A percentile compares a stretch with the other conserved stretches of the same genome.
Conservation (phyloP, 192 early-diverging fungal genomes). For the Entomortierella lignicola region DNA sequence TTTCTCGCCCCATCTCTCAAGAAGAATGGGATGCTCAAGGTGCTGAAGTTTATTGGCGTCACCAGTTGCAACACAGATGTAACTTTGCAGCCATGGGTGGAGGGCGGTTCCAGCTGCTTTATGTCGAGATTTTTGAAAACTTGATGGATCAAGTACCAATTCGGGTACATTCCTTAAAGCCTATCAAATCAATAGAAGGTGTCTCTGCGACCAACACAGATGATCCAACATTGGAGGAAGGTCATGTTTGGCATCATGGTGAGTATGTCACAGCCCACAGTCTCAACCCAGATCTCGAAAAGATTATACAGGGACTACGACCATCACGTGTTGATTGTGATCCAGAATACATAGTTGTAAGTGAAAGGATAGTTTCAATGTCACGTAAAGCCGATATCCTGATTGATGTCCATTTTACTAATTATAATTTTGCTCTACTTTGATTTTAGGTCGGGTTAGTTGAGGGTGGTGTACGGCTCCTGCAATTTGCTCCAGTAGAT, state of each 20-base stretch:
- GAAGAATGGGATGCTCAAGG: constrained; percentile 54
- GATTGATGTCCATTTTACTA: too few species aligned
- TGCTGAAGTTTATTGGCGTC: constrained; percentile 46
- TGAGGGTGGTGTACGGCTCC: constrained; percentile 39
- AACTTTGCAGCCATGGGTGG: constrained; percentile 55
- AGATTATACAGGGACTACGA: constrained; percentile 46
- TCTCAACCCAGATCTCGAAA: constrained; percentile 31
- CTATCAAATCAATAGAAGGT: neutral
- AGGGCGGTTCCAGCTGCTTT: constrained; percentile 47
- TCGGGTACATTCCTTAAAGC: constrained; percentile 36
- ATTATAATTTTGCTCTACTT: neutral
- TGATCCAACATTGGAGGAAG: neutral
- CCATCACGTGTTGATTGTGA: constrained; percentile 54
- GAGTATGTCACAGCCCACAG: constrained; percentile 50
- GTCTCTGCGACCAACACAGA: neutral
- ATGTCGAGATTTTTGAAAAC: constrained; percentile 48
- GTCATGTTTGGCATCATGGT: constrained; percentile 33
- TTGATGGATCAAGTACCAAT: constrained; percentile 47
- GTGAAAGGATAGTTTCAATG: neutral
- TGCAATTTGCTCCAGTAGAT: constrained; percentile 52
- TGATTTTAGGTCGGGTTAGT: constrained; percentile 39
- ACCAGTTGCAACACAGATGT: constrained; percentile 42
- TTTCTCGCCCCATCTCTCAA: constrained; percentile 38
- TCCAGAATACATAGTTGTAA: constrained; percentile 51
- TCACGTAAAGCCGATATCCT: too few species aligned